These are phyloP conservation scores for Colletotrichum falcatum DNA, from an alignment of 2,329 filamentous ascomycete species.

Conservation along the genomic window DNA sequence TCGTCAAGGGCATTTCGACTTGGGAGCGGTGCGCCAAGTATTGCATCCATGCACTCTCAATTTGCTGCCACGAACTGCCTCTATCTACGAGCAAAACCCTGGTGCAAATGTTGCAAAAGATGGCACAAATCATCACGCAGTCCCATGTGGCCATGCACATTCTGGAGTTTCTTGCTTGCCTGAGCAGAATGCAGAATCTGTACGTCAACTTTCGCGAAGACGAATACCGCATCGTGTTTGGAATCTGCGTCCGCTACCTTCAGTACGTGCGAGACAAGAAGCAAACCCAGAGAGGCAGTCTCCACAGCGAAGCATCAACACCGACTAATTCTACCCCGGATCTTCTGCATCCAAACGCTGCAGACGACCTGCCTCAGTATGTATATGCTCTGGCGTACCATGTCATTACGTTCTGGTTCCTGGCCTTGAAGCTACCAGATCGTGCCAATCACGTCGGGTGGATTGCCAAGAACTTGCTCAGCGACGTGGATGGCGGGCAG, in stretches of 20 bases:
- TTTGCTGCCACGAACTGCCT: slow-evolving; percentile 95
- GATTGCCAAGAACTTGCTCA: slow-evolving; percentile 90
- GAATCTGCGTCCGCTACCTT: slow-evolving; percentile 92
- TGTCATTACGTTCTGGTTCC: slow-evolving; percentile 96
- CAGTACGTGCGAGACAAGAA: slow-evolving; percentile 84
- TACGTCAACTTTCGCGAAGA: slow-evolving; percentile 92
- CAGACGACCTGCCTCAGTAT: slow-evolving; percentile 88
- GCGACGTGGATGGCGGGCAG: slow-evolving; percentile 79
- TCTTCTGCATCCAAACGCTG: slow-evolving; percentile 46
- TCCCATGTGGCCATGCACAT: slow-evolving; percentile 93
- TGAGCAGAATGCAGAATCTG: slow-evolving; percentile 85
- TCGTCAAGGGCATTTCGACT: slow-evolving; percentile 84
- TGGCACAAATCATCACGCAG: slow-evolving; percentile 96
- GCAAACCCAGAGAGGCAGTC: slow-evolving; percentile 59
- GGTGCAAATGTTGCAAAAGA: slow-evolving; percentile 88
- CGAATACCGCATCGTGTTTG: slow-evolving; percentile 94
- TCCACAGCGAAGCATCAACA: slow-evolving; percentile 55
- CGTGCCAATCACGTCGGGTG: slow-evolving; percentile 86
- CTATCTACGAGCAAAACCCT: slow-evolving; percentile 87
- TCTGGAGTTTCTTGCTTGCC: slow-evolving; percentile 90
- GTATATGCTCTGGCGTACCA: slow-evolving; percentile 95
- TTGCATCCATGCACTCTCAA: slow-evolving; percentile 93
- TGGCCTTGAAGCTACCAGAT: slow-evolving; percentile 87
- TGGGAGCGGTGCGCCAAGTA: slow-evolving; percentile 90
- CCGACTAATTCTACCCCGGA: slow-evolving; percentile 32